These are phyloP conservation scores for Mycothermus thermophilus DNA, from an alignment of 495 filamentous ascomycete genomes.

Conservation along the genomic window DNA sequence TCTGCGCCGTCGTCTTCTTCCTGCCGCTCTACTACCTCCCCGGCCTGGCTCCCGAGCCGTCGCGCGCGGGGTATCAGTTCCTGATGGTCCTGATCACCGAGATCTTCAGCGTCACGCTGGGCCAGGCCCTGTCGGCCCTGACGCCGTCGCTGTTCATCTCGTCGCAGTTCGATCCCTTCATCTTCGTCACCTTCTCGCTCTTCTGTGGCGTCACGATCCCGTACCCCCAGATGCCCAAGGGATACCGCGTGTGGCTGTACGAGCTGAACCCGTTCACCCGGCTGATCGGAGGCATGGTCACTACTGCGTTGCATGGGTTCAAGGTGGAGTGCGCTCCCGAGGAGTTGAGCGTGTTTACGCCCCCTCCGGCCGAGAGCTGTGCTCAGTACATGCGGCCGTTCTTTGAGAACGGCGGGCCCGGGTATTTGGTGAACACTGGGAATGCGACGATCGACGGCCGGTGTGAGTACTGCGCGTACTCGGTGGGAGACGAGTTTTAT, in stretches of 20 bases:
- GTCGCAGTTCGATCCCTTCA: conserved; percentile 59
- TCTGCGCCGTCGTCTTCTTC: conserved; percentile 64
- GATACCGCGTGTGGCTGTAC: conserved; percentile 74
- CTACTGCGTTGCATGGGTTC: conserved; percentile 56
- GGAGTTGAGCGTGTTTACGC: conserved; percentile 49
- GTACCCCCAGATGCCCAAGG: conserved; percentile 54
- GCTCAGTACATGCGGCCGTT: conserved; percentile 60
- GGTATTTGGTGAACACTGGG: conserved; percentile 57
- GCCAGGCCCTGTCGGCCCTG: conserved; percentile 51
- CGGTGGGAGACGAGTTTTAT: conserved; percentile 67
- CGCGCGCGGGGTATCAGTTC: conserved; percentile 67
- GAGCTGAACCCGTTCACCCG: conserved; percentile 74
- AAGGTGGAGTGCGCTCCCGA: conserved; percentile 39
- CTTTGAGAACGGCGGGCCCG: conserved; percentile 48
- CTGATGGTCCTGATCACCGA: conserved; percentile 67
- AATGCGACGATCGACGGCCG: too few species aligned
- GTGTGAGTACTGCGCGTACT: conserved; percentile 72
- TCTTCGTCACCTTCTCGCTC: conserved; percentile 64
- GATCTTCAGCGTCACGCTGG: conserved; percentile 60
- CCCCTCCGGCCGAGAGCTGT: conserved; percentile 48
- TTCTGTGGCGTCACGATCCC: conserved; percentile 80
- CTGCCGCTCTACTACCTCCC: conserved; percentile 63
- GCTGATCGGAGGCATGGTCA: conserved; percentile 64
- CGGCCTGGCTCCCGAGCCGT: conserved; percentile 39
- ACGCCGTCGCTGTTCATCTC: conserved; percentile 60